Conservation (phyloP, 1,284 basidiomycete genomes). For the Sanghuangporus weigelae region DNA sequence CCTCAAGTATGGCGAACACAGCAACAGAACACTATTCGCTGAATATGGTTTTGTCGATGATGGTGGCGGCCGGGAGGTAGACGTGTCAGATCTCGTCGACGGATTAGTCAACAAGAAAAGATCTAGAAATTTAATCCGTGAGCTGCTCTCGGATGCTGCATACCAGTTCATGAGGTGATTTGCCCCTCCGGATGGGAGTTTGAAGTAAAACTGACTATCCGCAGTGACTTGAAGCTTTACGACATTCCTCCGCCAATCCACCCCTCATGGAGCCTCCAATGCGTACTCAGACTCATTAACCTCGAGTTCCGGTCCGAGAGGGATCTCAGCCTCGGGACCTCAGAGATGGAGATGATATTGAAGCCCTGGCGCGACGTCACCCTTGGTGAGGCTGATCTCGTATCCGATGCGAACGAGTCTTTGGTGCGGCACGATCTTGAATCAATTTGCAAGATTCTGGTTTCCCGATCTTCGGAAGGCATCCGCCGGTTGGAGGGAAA, state of each 20-base stretch:
- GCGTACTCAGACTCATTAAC: conserved; percentile 62
- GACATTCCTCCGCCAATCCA: conserved; percentile 50
- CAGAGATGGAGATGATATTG: conserved; percentile 30
- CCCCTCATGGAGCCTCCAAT: conserved; percentile 72
- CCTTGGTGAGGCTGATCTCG: conserved; percentile 34
- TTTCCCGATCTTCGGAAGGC: conserved; percentile 19
- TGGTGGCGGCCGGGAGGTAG: conserved; percentile 44
- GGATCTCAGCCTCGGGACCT: conserved; percentile 21
- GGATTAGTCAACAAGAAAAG: conserved; percentile 35
- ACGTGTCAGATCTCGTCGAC: conserved; percentile 56
- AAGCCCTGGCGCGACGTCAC: conserved; percentile 53
- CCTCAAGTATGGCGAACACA: conserved; percentile 72
- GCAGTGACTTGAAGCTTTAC: conserved; percentile 74
- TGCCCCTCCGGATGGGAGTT: neutral
- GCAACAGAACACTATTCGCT: conserved; percentile 67
- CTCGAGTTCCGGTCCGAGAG: conserved; percentile 24
- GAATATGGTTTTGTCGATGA: conserved; percentile 79
- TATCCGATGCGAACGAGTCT: conserved; percentile 47
- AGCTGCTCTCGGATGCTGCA: conserved; percentile 46
- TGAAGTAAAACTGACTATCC: conserved; percentile 12
- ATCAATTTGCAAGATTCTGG: conserved; percentile 29
- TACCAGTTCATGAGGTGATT: conserved; percentile 76
- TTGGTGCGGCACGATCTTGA: conserved; percentile 34
- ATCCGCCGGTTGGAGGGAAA: conserved; percentile 21
- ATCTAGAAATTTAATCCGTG: conserved; percentile 42